Conservation (phyloP, 1,139 yeast genomes). For the Hemisphaericaspora xylofermentans region DNA sequence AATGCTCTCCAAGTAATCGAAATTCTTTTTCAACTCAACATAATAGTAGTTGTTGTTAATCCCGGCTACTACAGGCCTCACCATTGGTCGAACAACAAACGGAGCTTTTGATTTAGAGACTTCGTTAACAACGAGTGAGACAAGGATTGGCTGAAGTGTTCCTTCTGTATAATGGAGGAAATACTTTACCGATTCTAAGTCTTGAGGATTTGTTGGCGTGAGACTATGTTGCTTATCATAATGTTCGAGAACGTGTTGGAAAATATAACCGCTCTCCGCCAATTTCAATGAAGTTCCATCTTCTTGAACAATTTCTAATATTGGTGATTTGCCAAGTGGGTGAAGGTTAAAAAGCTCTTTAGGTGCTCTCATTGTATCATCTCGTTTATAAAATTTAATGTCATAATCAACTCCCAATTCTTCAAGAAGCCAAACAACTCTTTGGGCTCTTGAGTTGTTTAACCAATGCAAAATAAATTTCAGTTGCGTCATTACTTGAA, state of each 20-base stretch:
- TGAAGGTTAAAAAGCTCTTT: constrained; percentile 33
- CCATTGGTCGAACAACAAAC: constrained; percentile 26
- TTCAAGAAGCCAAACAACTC: constrained; percentile 41
- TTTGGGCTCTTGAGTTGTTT: constrained; percentile 37
- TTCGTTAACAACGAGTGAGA: constrained; percentile 28
- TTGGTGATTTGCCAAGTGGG: constrained; percentile 44
- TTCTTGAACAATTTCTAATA: constrained; percentile 32
- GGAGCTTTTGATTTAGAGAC: constrained; percentile 32
- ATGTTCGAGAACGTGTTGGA: constrained; percentile 29
- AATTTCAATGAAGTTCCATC: constrained; percentile 27
- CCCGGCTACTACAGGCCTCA: constrained; percentile 21
- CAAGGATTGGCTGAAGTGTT: constrained; percentile 34
- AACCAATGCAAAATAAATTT: constrained; percentile 29
- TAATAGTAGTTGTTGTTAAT: constrained; percentile 29
- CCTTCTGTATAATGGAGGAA: constrained; percentile 44
- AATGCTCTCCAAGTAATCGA: constrained; percentile 31
- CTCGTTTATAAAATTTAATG: constrained; percentile 31
- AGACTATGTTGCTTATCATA: constrained; percentile 30
- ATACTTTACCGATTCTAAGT: constrained; percentile 31
- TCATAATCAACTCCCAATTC: constrained; percentile 37
- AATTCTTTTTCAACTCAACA: constrained; percentile 25
- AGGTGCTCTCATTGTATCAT: constrained; percentile 34
- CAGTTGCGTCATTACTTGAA: neutral
- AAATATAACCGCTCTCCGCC: constrained; percentile 42
- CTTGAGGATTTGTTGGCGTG: constrained; percentile 24